These are phyloP conservation scores for Phytopythium helicoides DNA, from an alignment of 352 stramenopile genomes.

Conservation along the genomic window DNA sequence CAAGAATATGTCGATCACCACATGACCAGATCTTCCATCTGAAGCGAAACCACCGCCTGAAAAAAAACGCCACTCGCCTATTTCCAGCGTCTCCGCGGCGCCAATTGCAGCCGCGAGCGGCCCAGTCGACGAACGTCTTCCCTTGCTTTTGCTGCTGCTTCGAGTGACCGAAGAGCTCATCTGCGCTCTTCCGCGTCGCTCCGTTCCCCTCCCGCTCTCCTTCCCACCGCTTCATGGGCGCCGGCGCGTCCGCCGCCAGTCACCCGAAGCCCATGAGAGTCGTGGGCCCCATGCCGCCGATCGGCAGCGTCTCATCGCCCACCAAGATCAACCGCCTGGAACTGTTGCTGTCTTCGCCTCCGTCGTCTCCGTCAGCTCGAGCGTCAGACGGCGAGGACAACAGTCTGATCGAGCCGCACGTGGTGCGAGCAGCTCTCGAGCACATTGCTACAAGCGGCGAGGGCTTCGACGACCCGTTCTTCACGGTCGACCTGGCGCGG, in stretches of 20 bases:
- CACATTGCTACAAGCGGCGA: conserved; percentile 2
- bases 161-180: too few relatives aligned
- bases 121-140: not conserved
- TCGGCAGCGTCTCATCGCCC: conserved; percentile 2
- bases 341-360: not conserved
- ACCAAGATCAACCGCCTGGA: not conserved
- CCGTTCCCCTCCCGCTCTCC: not conserved
- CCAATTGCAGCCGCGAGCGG: too few relatives aligned
- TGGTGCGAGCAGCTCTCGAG: not conserved
- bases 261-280: conserved; percentile 4
- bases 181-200: not conserved
- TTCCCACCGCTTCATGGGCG: not conserved
- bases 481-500: conserved; percentile 52
- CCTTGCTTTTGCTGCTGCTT: not conserved
- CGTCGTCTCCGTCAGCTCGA: not conserved
- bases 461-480: conserved; percentile 52
- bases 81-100: not conserved
- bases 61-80: not conserved
- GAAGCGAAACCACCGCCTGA: conserved; percentile 1
- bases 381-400: not conserved
- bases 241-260: conserved; percentile 2
- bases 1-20: too few relatives aligned
- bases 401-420: not conserved
- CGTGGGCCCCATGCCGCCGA: conserved; percentile 3
- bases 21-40: not conserved